A percentile compares a stretch with the other conserved stretches of the same genome.
Conservation (phyloP, 176 grass and related monocot species). For the Oryza australiensis region DNA sequence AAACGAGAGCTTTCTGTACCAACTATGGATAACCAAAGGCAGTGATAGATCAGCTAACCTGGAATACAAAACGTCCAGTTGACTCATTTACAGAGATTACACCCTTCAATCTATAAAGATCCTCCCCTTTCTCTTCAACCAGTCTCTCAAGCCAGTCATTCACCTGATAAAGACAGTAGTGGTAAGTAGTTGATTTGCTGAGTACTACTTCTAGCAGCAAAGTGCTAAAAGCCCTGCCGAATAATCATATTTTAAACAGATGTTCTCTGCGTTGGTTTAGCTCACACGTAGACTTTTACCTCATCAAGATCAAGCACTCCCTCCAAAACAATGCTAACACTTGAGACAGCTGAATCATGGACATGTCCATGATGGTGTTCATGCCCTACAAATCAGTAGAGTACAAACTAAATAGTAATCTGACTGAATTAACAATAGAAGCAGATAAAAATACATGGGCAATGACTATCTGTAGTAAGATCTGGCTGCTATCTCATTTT, state of each 20-base stretch:
- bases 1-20: neutral
- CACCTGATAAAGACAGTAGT: slow-evolving; percentile 34
- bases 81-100: slow-evolving; percentile 70
- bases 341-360: slow-evolving; percentile 69
- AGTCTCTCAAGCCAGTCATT: slow-evolving; percentile 80
- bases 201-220: neutral
- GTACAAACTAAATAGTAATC: slow-evolving; percentile 22
- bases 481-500: neutral
- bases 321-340: slow-evolving; percentile 72
- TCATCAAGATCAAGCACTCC: slow-evolving; percentile 72
- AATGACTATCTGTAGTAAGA: neutral
- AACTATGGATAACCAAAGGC: neutral
- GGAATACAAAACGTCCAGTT: slow-evolving; percentile 62
- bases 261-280: neutral
- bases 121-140: slow-evolving; percentile 69
- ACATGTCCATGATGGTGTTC: slow-evolving; percentile 64
- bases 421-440: neutral
- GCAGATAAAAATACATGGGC: neutral
- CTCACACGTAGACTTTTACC: slow-evolving; percentile 40
- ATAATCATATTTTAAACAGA: neutral
- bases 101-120: slow-evolving; percentile 79
- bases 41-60: slow-evolving; percentile 34
- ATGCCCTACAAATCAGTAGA: slow-evolving; percentile 37
- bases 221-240: neutral
- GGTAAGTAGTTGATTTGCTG: neutral